phyloP scores from a whole-genome alignment of 2,329 filamentous ascomycete species.

The Fusarium pseudonygamai region DNA sequence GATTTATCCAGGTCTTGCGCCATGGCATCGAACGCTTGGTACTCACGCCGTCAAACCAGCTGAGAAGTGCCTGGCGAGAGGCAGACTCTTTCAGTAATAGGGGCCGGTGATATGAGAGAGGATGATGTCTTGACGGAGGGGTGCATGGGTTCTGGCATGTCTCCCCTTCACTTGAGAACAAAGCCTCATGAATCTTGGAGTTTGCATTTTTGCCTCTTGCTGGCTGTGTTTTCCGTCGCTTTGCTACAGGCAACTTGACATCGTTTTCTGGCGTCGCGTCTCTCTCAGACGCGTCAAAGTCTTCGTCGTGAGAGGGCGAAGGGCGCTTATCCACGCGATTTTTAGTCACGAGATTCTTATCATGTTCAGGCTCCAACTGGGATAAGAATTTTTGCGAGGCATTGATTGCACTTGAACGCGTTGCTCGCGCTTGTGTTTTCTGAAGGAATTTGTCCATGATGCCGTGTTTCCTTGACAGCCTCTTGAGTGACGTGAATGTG shows the following conservation, averaged over 20 bases:
- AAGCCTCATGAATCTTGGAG: slow-evolving; percentile 21
- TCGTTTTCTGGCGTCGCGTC: slow-evolving; percentile 34
- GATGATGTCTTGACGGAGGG: slow-evolving; percentile 46
- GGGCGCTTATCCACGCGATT: slow-evolving; percentile 25
- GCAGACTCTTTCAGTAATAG: slow-evolving; percentile 54
- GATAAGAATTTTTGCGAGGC: slow-evolving; percentile 36
- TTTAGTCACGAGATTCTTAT: not conserved
- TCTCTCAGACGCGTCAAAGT: slow-evolving; percentile 36
- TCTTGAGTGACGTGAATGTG: not conserved
- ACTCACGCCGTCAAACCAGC: slow-evolving; percentile 62
- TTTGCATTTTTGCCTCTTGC: slow-evolving; percentile 15
- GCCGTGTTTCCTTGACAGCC: not conserved
- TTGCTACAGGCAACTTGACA: slow-evolving; percentile 30
- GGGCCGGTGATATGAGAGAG: slow-evolving; percentile 59
- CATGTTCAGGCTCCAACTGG: slow-evolving; percentile 27
- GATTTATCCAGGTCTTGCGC: slow-evolving; percentile 67
- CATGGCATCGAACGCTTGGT: slow-evolving; percentile 64
- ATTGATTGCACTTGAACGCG: slow-evolving; percentile 33
- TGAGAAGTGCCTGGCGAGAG: slow-evolving; percentile 52
- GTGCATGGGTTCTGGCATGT: slow-evolving; percentile 13
- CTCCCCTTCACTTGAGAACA: slow-evolving; percentile 23
- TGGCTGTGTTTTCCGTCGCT: slow-evolving; percentile 36
- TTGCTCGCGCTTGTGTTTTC: slow-evolving; percentile 18
- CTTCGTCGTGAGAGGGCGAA: slow-evolving; percentile 16
- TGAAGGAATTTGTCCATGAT: slow-evolving; percentile 15